A percentile compares a stretch with the other conserved stretches of the same genome.
Conservation (phyloP, 345 rosid species). For the Physaria fendleri region DNA sequence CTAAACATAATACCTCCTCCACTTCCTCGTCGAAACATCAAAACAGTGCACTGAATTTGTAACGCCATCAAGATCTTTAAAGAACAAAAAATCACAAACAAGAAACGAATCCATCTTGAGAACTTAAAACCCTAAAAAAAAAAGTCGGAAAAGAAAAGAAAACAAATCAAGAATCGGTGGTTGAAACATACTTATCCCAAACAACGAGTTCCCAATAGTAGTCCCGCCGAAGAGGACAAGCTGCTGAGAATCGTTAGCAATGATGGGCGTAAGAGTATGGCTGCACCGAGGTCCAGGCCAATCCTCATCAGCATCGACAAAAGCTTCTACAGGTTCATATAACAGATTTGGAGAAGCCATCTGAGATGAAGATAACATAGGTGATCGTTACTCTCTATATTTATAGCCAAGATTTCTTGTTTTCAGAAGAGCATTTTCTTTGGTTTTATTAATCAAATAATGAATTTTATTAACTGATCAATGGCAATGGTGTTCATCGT, state of each 20-base stretch:
- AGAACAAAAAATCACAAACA: not conserved
- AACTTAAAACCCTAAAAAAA: not conserved
- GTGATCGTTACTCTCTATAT: not conserved
- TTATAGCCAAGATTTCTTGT: not conserved
- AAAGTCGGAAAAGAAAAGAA: no score
- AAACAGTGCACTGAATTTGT: conserved; percentile 70
- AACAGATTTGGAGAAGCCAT: conserved; percentile 55
- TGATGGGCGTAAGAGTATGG: conserved; percentile 73
- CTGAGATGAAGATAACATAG: no score
- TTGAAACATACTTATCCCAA: conserved; percentile 52
- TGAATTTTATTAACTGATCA: not conserved
- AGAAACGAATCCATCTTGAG: not conserved
- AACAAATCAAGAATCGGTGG: not conserved
- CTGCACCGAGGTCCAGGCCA: conserved; percentile 75
- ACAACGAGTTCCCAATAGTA: conserved; percentile 61
- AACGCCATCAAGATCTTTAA: conserved; percentile 70
- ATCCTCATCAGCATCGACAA: conserved; percentile 56
- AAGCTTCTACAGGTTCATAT: conserved; percentile 42
- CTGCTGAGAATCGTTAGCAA: conserved; percentile 29
- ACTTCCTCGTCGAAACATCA: conserved; percentile 56
- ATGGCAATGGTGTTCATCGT: not conserved
- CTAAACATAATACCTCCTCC: conserved; percentile 65
- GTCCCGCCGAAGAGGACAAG: conserved; percentile 87
- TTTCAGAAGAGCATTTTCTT: not conserved
- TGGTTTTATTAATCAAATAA: not conserved